Evolutionary conservation across 2,329 filamentous ascomycete species (phyloP).

Genomic region (Mollisia scopiformis): DNA sequence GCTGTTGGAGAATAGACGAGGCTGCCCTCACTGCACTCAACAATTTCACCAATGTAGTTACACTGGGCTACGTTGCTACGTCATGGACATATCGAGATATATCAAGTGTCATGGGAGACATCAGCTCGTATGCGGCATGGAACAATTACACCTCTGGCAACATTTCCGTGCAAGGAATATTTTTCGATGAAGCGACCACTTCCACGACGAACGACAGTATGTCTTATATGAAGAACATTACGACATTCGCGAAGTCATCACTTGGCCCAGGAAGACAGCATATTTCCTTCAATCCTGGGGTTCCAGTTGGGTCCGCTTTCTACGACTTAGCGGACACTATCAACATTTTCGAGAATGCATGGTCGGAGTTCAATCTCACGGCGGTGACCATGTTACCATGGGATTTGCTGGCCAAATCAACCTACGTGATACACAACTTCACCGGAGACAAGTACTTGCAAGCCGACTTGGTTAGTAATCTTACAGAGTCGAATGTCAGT

Average conservation of each 20-base stretch:
- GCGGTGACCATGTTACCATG: slow-evolving; percentile 8
- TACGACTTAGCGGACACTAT: slow-evolving; percentile 28
- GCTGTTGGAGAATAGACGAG: too few relatives aligned
- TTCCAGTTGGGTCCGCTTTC: slow-evolving; percentile 22
- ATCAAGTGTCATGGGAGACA: slow-evolving; percentile 38
- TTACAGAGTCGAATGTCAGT: slow-evolving; percentile 22
- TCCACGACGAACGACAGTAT: slow-evolving; percentile 13
- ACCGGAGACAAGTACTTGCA: slow-evolving; percentile 11
- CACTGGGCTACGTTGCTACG: slow-evolving; percentile 45
- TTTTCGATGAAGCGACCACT: slow-evolving; percentile 27
- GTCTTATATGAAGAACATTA: slow-evolving; percentile 23
- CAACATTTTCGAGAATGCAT: slow-evolving; percentile 28
- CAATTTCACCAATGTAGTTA: slow-evolving; percentile 35
- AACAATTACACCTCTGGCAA: slow-evolving; percentile 16
- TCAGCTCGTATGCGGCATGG: slow-evolving; percentile 43
- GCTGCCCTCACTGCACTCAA: slow-evolving; percentile 23
- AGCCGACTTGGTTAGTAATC: slow-evolving; percentile 18
- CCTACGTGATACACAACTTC: slow-evolving; percentile 28
- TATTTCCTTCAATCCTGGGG: slow-evolving; percentile 27
- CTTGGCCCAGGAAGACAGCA: slow-evolving; percentile 20
- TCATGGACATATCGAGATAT: slow-evolving; percentile 37
- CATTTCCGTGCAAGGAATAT: slow-evolving; percentile 29
- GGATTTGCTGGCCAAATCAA: slow-evolving; percentile 20
- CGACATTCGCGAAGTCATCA: slow-evolving; percentile 20
- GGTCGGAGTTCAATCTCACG: slow-evolving; percentile 21